Percentiles rank a stretch among this genome's conserved stretches.
Conservation (phyloP, 2,329 filamentous ascomycete species). For the Sclerotiophoma versabilis region DNA sequence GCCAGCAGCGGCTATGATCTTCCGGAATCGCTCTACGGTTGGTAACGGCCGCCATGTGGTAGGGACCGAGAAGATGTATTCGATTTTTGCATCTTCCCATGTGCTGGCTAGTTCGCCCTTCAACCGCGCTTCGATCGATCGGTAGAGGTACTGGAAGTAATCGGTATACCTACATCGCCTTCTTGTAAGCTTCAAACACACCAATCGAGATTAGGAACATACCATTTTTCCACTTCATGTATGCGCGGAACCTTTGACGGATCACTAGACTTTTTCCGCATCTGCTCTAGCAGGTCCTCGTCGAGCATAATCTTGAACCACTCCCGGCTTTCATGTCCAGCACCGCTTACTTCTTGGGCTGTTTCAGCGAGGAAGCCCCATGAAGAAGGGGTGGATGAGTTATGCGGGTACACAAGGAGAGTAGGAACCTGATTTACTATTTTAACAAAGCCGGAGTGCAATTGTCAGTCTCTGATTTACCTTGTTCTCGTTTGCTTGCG, state of each 20-base stretch:
- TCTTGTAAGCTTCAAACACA: slow-evolving; percentile 39
- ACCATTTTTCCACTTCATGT: slow-evolving; percentile 56
- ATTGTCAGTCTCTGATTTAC: slow-evolving; percentile 1
- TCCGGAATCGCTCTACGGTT: slow-evolving; percentile 61
- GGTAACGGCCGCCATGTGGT: slow-evolving; percentile 63
- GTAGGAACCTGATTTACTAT: slow-evolving; percentile 53
- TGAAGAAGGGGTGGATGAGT: slow-evolving; percentile 50
- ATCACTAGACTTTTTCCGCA: slow-evolving; percentile 11
- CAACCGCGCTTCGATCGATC: slow-evolving; percentile 55
- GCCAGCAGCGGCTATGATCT: slow-evolving; percentile 56
- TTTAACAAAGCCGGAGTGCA: background rate
- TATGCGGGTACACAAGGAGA: slow-evolving; percentile 54
- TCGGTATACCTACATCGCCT: slow-evolving; percentile 54
- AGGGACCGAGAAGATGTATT: slow-evolving; percentile 65
- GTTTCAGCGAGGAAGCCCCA: slow-evolving; percentile 63
- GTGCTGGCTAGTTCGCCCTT: slow-evolving; percentile 48
- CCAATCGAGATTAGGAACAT: background rate
- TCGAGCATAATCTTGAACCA: slow-evolving; percentile 65
- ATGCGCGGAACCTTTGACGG: slow-evolving; percentile 33
- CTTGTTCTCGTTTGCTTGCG: slow-evolving; percentile 62
- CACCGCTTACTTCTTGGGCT: slow-evolving; percentile 46
- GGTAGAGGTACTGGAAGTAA: slow-evolving; percentile 57
- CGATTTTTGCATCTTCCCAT: slow-evolving; percentile 54
- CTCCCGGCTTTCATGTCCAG: slow-evolving; percentile 53
- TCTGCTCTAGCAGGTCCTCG: slow-evolving; percentile 46